Evolutionary conservation across 176 grass and related monocot species (phyloP), one percentile per base, ranked within the genome.

Genomic region (Coix lacrymajobi): DNA sequence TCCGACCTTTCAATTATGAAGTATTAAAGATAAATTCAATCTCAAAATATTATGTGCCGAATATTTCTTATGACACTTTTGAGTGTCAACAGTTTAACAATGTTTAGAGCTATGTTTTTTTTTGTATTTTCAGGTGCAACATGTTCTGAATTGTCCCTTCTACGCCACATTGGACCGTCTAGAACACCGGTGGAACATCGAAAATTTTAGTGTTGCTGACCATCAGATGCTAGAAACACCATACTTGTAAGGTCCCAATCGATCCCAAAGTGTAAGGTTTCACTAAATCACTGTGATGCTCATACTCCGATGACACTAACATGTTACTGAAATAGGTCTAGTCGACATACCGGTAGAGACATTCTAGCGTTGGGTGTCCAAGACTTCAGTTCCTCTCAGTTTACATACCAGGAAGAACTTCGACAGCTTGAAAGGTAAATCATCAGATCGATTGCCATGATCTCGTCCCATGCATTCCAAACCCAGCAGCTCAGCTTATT

Each of bases 141-240:
- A 94, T 80, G 57, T 73, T 69, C 73, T 97, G 10, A 85, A 85
- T 5, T 94, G 85, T 85, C 94, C 92, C 13, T 92, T 90, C 66
- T 97, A 87, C 57, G 44, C 83, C 43, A 88, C 83, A 64, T 52
- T 97, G 73, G 94, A 97, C 58, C 83, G 90, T n/a, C 68, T 97
- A 36, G 87, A 90, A 39, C 94, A 97, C 76, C 94, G 85, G 78
- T 87, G 85, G 78, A 87, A 70, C 71, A 97, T 97, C 28, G 92
- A 97, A 85, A 40, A 68, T 71, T 88, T 94, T 67, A 75, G 87
- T 69, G 25, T 28, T 74, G 62, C 34, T 14, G 64, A 60, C 20
- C 66, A 66, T 49, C 41, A 39, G 3, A 86, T 89, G 79, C 65
- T 88, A 52, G 92, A 97, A 84, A 66, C 90, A 60, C 51, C 75